A percentile compares a stretch with the other conserved stretches of the same genome.
These are phyloP conservation scores for Pyrenophora teres DNA, from an alignment of 2,329 filamentous ascomycete genomes.

Conservation along the genomic window DNA sequence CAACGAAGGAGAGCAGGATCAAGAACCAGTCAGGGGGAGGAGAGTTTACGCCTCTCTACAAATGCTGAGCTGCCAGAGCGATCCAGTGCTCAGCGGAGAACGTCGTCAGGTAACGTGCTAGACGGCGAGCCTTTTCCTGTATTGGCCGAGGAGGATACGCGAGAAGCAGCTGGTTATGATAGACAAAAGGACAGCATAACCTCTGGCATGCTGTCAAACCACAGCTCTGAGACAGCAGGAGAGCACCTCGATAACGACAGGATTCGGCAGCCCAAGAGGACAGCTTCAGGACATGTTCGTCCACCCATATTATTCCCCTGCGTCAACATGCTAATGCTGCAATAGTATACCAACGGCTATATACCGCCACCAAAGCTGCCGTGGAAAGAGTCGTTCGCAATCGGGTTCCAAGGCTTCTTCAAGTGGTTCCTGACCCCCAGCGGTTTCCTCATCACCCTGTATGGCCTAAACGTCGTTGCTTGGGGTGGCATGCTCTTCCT, in stretches of 20 bases:
- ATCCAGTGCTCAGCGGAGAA: constrained; percentile 6
- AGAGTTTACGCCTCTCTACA: constrained; percentile 12
- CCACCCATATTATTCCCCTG: background rate
- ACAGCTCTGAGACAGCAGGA: constrained; percentile 24
- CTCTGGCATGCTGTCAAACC: constrained; percentile 15
- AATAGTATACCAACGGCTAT: constrained; percentile 49
- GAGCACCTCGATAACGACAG: constrained; percentile 21
- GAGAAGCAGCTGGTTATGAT: constrained; percentile 2
- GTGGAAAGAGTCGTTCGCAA: constrained; percentile 62
- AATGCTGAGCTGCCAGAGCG: constrained; percentile 15
- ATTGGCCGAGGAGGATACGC: constrained; percentile 36
- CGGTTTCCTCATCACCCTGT: constrained; percentile 77
- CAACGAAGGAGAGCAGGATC: constrained; percentile 34
- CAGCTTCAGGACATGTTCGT: constrained; percentile 26
- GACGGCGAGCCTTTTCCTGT: constrained; percentile 36
- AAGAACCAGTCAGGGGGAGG: constrained; percentile 31
- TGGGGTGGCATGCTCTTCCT: constrained; percentile 94
- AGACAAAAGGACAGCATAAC: constrained; percentile 16
- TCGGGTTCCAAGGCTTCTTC: constrained; percentile 67
- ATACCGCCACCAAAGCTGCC: constrained; percentile 53
- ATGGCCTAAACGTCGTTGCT: constrained; percentile 80
- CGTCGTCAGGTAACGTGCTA: constrained; percentile 20
- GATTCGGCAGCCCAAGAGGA: constrained; percentile 16
- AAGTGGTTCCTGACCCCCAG: constrained; percentile 74
- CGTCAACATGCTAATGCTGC: background rate